A percentile compares a stretch with the other conserved stretches of the same genome.
Evolutionary conservation across 2,329 filamentous ascomycete species (phyloP).

Genomic region (Hypoxylon sp.): DNA sequence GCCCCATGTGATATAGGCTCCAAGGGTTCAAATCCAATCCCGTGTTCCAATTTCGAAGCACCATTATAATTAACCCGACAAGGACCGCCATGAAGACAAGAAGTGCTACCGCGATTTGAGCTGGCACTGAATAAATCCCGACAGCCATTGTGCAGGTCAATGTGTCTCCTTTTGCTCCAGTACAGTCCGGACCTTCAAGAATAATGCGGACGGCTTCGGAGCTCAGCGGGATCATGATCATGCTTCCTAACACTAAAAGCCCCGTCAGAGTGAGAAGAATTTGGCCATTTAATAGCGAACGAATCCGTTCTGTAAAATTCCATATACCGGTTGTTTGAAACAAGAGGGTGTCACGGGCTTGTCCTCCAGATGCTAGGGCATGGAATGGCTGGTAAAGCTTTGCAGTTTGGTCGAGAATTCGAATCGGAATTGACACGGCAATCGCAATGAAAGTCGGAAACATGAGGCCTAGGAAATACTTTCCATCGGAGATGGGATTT

Average conservation of each 20-base stretch:
- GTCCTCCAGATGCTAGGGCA: conserved; percentile 57
- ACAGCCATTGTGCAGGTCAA: conserved; percentile 55
- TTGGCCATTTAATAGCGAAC: conserved; percentile 55
- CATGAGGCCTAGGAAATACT: conserved; percentile 57
- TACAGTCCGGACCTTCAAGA: conserved; percentile 52
- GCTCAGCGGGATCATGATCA: conserved; percentile 58
- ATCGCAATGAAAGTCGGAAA: conserved; percentile 57
- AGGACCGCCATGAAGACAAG: conserved; percentile 54
- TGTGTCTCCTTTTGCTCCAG: conserved; percentile 22
- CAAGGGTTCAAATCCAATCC: conserved; percentile 60
- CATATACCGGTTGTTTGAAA: conserved; percentile 59
- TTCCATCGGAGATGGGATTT: conserved; percentile 48
- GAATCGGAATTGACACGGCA: conserved; percentile 55
- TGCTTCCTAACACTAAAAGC: conserved; percentile 54
- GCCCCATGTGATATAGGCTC: conserved; percentile 57
- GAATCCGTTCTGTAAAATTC: conserved; percentile 56
- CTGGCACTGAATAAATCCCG: conserved; percentile 54
- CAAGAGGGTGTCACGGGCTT: conserved; percentile 59
- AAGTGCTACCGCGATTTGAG: conserved; percentile 54
- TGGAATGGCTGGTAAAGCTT: conserved; percentile 61
- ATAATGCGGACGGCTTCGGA: conserved; percentile 59
- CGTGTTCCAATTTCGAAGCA: conserved; percentile 56
- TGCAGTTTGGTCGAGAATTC: conserved; percentile 56
- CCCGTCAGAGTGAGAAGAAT: conserved; percentile 58
- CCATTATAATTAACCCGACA: conserved; percentile 48